A percentile compares a stretch with the other conserved stretches of the same genome.
Evolutionary conservation across 345 rosid species (phyloP).

Genomic region (Noccaea caerulescens): DNA sequence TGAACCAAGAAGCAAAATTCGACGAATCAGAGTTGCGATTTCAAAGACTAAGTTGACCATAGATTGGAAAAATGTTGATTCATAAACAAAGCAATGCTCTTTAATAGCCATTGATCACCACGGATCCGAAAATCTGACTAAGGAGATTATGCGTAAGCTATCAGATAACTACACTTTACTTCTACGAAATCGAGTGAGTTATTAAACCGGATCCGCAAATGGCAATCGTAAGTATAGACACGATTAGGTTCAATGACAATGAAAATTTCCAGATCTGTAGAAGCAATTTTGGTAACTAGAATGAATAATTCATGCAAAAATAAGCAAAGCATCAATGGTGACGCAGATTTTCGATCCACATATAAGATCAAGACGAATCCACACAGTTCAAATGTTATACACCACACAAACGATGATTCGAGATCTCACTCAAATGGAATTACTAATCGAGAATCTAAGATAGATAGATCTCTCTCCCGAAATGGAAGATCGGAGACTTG

Average conservation of each 20-base stretch:
- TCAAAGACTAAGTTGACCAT: conserved; percentile 18
- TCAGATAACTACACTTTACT: conserved; percentile 12
- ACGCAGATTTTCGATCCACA: conserved; percentile 18
- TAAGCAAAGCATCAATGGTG: conserved; percentile 13
- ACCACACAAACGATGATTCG: conserved; percentile 5
- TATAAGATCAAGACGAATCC: conserved; percentile 27
- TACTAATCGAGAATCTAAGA: conserved; percentile 8
- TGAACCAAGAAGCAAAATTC: conserved; percentile 28
- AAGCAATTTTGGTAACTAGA: background rate
- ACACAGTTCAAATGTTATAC: conserved; percentile 19
- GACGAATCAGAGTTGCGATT: background rate
- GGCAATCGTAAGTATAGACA: background rate
- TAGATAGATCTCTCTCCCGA: conserved; percentile 28
- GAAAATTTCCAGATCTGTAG: conserved; percentile 27
- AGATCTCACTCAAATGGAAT: conserved; percentile 22
- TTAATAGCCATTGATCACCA: conserved; percentile 1
- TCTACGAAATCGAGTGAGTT: conserved; percentile 5
- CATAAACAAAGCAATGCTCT: background rate
- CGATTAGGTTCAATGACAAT: conserved; percentile 1
- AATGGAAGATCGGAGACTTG: conserved; percentile 34
- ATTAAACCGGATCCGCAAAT: conserved; percentile 19
- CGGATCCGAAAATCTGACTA: conserved; percentile 21
- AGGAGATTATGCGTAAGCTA: conserved; percentile 17
- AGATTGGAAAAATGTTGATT: background rate
- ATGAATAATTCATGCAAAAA: conserved; percentile 26